These are phyloP conservation scores for Penicillium silybi DNA, from an alignment of 495 filamentous ascomycete genomes.

Conservation along the genomic window DNA sequence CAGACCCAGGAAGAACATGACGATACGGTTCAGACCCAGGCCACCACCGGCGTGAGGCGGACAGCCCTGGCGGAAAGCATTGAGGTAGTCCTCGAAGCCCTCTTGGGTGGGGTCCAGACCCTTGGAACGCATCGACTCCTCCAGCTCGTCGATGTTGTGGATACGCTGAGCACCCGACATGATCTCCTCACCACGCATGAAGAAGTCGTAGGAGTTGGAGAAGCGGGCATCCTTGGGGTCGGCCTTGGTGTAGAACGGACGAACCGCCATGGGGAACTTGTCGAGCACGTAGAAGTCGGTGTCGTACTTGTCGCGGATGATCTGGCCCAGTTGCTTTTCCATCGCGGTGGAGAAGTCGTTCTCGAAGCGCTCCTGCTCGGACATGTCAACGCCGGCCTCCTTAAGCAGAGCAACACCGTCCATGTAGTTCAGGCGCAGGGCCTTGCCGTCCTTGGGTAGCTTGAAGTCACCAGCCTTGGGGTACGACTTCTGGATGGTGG, in stretches of 20 bases:
- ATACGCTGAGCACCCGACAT: slow-evolving; percentile 85
- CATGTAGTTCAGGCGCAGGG: slow-evolving; percentile 77
- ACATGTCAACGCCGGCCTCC: slow-evolving; percentile 70
- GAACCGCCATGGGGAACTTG: slow-evolving; percentile 80
- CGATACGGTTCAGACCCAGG: slow-evolving; percentile 82
- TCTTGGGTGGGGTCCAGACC: slow-evolving; percentile 67
- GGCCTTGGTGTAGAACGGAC: slow-evolving; percentile 89
- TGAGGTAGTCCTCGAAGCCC: slow-evolving; percentile 80
- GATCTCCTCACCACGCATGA: slow-evolving; percentile 91
- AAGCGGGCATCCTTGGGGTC: slow-evolving; percentile 62
- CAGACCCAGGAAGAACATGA: slow-evolving; percentile 82
- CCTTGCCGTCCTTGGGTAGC: slow-evolving; percentile 64
- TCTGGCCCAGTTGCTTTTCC: slow-evolving; percentile 84
- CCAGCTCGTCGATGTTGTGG: slow-evolving; percentile 65
- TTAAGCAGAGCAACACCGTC: slow-evolving; percentile 80
- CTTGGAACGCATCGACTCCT: slow-evolving; percentile 64
- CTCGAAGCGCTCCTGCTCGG: slow-evolving; percentile 75
- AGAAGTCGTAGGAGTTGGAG: slow-evolving; percentile 88
- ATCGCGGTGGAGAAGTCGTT: slow-evolving; percentile 65
- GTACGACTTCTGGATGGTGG: slow-evolving; percentile 58
- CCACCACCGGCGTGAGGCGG: slow-evolving; percentile 83
- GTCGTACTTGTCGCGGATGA: slow-evolving; percentile 76
- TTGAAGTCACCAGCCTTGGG: slow-evolving; percentile 55
- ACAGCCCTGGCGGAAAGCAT: slow-evolving; percentile 74
- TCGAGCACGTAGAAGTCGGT: slow-evolving; percentile 92